Evolutionary conservation across 2,329 filamentous ascomycete species (phyloP).

Genomic region (Penicillium griseofulvum): DNA sequence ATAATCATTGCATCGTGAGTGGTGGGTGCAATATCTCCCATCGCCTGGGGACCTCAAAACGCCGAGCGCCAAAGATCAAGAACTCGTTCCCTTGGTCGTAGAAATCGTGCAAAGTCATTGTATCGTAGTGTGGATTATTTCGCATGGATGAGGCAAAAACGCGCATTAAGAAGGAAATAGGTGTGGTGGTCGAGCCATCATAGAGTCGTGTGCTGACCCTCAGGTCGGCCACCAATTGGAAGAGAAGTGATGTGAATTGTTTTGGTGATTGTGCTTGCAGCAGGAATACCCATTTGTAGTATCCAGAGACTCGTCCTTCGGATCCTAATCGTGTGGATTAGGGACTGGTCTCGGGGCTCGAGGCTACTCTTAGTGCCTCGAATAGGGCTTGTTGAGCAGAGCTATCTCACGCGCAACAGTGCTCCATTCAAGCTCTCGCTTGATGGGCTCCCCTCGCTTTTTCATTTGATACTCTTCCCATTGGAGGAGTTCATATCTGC

Average conservation of each 20-base stretch:
- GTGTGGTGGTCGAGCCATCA: neutral
- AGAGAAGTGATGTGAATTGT: neutral
- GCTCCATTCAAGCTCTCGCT: constrained; percentile 85
- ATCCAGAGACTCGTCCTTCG: neutral
- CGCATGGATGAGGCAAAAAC: constrained; percentile 6
- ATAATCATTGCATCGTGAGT: constrained; percentile 5
- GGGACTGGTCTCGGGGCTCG: neutral
- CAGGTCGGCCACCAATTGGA: neutral
- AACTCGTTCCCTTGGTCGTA: constrained; percentile 17
- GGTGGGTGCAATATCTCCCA: constrained; percentile 5
- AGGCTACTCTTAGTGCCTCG: constrained; percentile 48
- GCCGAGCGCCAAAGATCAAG: constrained; percentile 20
- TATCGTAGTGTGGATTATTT: constrained; percentile 1
- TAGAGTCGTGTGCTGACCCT: neutral
- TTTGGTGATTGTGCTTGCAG: neutral
- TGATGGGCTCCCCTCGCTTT: constrained; percentile 54
- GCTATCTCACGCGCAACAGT: constrained; percentile 88
- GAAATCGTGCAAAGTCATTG: constrained; percentile 21
- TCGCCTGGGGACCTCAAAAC: constrained; percentile 13
- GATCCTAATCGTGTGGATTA: neutral
- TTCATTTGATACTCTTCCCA: constrained; percentile 79
- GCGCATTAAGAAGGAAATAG: constrained; percentile 1
- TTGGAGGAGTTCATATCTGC: constrained; percentile 77
- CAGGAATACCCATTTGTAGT: neutral
- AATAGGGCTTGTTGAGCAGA: constrained; percentile 92